Base-by-base conservation (phyloP, 371 early-diverging fungal species). In the Mucor saturninus region DNA sequence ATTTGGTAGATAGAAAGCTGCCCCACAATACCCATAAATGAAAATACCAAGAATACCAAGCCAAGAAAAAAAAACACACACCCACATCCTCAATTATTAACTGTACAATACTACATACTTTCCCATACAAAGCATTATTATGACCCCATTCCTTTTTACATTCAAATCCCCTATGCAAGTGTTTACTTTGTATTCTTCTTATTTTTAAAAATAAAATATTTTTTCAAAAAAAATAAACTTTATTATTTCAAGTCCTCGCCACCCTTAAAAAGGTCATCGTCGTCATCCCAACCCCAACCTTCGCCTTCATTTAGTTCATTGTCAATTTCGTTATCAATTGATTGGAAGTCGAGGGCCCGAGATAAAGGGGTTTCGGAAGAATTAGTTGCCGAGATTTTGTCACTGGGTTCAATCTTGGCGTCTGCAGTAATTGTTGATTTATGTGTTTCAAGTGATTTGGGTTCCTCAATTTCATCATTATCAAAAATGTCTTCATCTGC, bases 401-500 rank as follows among this genome's bases (percentile, higher is more conserved):
- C 43, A 7, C 46, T 37, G n/a, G 54, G 14, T 46, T 30, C 21
- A 35, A 35, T 35, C 35, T 42, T 42, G 57, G 48, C 58, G 14
- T 21, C 5, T 48, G 30, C 26, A 5, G 42, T 15, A 13, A 49
- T 39, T 15, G 13, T 39, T 37, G 15, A 39, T 26, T 30, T 30
- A 4, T 50, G 26, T 11, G 15, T 29, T 50, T 50, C 50, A 50
- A 30, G 50, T 50, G 13, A 13, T 28, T 21, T 43, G 15, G 43
- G 13, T 5, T 13, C 21, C 5, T 9, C 50, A 42, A 42, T 42
- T 30, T 50, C 59, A n/a, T 52, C 57, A 39, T 56, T 45, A 15
- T 40, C 45, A 46, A 69, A 69, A 35, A 68, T 30, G 48, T 63
- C 64, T 48, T 66, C 40, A 42, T 64, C 65, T 39, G 65, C 70